Evolutionary conservation across 306 rosid genomes (phyloP).

Genomic region (Prunus padus): DNA sequence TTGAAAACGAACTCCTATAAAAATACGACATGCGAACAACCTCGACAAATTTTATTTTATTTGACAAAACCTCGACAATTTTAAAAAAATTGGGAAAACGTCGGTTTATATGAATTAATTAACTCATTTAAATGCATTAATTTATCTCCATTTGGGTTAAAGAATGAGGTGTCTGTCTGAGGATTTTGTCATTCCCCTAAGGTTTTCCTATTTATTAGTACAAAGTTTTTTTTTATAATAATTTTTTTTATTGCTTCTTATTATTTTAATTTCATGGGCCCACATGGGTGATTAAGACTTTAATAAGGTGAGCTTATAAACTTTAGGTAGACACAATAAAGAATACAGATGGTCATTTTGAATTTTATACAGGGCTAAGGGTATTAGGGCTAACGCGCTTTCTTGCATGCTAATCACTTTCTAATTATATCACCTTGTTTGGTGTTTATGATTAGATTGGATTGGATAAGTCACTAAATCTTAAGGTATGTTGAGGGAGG

Average conservation of each 20-base stretch:
- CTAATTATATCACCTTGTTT: too few relatives aligned
- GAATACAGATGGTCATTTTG: not conserved
- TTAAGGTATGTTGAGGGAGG: too few relatives aligned
- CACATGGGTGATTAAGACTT: constrained; percentile 1
- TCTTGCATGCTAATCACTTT: not conserved
- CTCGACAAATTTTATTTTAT: too few relatives aligned
- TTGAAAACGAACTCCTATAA: constrained; percentile 38
- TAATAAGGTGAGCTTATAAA: not conserved
- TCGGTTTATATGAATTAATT: too few relatives aligned
- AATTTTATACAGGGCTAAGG: not conserved
- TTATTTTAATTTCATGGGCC: constrained; percentile 3
- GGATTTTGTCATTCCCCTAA: constrained; percentile 28
- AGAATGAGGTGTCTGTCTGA: constrained; percentile 8
- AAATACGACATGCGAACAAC: constrained; percentile 34
- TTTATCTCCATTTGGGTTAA: not conserved
- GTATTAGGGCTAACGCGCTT: not conserved
- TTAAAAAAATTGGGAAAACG: too few relatives aligned
- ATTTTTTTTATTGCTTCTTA: not conserved
- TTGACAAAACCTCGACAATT: too few relatives aligned
- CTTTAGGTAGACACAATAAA: constrained; percentile 15
- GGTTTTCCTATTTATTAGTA: not conserved
- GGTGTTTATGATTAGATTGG: too few relatives aligned
- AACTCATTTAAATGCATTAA: not conserved
- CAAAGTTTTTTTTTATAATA: not conserved
- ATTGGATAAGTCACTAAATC: too few relatives aligned